phyloP scores from a whole-genome alignment of 371 early-diverging fungal genomes.

The Apophysomyces elegans region DNA sequence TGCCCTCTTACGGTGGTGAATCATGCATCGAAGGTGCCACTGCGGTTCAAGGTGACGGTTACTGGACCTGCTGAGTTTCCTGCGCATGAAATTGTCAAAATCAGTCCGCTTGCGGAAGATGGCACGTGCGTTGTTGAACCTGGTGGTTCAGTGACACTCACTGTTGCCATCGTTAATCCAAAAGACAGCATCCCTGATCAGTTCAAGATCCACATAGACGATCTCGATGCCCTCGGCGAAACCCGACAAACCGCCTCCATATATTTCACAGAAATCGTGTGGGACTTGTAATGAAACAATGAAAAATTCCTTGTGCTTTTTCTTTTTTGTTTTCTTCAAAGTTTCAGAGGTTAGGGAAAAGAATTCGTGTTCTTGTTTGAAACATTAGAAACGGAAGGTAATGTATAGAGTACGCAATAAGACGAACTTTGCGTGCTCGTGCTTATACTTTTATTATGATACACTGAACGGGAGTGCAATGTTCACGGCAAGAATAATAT shows the following conservation, averaged over 20 bases:
- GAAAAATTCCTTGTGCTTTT: slow-evolving; percentile 11
- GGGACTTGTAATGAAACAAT: slow-evolving; percentile 36
- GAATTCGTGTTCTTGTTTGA: neutral
- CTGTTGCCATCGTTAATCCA: slow-evolving; percentile 64
- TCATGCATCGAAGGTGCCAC: slow-evolving; percentile 63
- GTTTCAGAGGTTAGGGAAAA: neutral
- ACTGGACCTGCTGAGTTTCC: slow-evolving; percentile 82
- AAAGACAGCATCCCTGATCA: slow-evolving; percentile 79
- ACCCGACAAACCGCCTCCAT: slow-evolving; percentile 69
- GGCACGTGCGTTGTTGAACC: slow-evolving; percentile 63
- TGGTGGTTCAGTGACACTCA: slow-evolving; percentile 57
- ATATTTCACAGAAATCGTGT: slow-evolving; percentile 66
- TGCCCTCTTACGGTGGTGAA: slow-evolving; percentile 66
- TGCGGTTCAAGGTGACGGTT: slow-evolving; percentile 69
- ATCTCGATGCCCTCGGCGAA: slow-evolving; percentile 69
- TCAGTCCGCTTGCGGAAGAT: slow-evolving; percentile 59
- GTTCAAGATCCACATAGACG: slow-evolving; percentile 75
- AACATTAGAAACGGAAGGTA: neutral
- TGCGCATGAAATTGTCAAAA: slow-evolving; percentile 60
- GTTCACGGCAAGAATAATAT: slow-evolving; percentile 21
- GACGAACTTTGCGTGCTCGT: neutral
- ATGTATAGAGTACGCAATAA: neutral
- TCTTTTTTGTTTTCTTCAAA: slow-evolving; percentile 11
- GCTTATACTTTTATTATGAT: slow-evolving; percentile 20
- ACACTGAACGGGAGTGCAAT: slow-evolving; percentile 43